These are phyloP conservation scores for Fusarium tupiense DNA, from an alignment of 2,329 filamentous ascomycete species.

Conservation along the genomic window DNA sequence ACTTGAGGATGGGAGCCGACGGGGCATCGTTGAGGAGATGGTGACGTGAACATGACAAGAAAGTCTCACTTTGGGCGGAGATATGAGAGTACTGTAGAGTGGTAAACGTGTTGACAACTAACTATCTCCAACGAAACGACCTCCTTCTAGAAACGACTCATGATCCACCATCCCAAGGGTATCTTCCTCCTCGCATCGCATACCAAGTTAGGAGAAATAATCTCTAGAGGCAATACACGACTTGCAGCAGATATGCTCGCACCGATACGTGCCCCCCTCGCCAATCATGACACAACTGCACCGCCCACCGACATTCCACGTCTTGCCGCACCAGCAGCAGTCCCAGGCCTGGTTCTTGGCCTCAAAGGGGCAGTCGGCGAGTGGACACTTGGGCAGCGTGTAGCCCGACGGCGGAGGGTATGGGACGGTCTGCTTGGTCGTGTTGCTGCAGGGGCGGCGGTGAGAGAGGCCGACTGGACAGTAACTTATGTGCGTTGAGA, in stretches of 20 bases:
- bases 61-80: not conserved
- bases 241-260: slow-evolving; percentile 65
- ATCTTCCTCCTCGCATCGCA: not conserved
- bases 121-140: not conserved
- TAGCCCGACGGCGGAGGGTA: slow-evolving; percentile 60
- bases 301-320: slow-evolving; percentile 60
- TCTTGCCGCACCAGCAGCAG: slow-evolving; percentile 66
- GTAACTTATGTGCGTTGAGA: slow-evolving; percentile 56
- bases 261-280: slow-evolving; percentile 59
- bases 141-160: not conserved
- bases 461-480: slow-evolving; percentile 54
- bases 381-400: slow-evolving; percentile 54
- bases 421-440: slow-evolving; percentile 55
- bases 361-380: slow-evolving; percentile 61
- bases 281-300: slow-evolving; percentile 64
- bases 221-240: slow-evolving; percentile 57
- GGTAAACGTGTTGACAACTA: not conserved
- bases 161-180: slow-evolving; percentile 2
- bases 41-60: not conserved
- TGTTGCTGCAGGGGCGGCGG: slow-evolving; percentile 55
- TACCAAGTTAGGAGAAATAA: slow-evolving; percentile 33
- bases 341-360: slow-evolving; percentile 61
- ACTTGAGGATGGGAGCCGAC: not conserved
- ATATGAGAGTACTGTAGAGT: not conserved
- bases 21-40: not conserved